Evolutionary conservation across 2,329 filamentous ascomycete species (phyloP).

Genomic region (Phialocephala sp.): DNA sequence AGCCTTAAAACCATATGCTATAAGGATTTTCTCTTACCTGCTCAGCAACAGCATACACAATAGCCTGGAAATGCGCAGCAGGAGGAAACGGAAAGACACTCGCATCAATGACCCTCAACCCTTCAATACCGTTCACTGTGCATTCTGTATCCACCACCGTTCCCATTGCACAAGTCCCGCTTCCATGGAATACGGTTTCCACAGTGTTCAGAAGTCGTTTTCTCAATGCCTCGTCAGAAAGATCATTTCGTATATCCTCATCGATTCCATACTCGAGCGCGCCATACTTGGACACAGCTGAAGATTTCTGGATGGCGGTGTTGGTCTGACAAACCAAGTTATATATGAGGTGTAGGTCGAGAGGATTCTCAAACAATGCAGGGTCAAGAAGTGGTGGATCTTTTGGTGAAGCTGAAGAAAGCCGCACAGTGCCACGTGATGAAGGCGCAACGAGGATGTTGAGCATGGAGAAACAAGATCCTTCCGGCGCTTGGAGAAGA

Average conservation of each 20-base stretch:
- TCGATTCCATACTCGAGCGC: constrained; percentile 17
- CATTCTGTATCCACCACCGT: constrained; percentile 35
- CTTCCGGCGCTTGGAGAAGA: not conserved
- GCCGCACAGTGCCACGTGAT: constrained; percentile 22
- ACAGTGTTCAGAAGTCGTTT: constrained; percentile 11
- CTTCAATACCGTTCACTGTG: constrained; percentile 19
- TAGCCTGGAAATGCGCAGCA: constrained; percentile 23
- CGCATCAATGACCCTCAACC: constrained; percentile 24
- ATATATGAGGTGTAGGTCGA: constrained; percentile 14
- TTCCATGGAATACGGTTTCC: constrained; percentile 21
- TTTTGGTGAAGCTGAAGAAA: constrained; percentile 17
- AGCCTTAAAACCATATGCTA: not conserved
- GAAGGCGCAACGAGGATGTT: constrained; percentile 18
- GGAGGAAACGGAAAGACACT: constrained; percentile 24
- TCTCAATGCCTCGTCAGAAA: constrained; percentile 15
- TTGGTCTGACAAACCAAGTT: not conserved
- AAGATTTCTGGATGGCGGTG: constrained; percentile 8
- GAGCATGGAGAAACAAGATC: constrained; percentile 9
- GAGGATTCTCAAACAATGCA: constrained; percentile 13
- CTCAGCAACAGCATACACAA: constrained; percentile 27
- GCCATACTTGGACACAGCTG: constrained; percentile 13
- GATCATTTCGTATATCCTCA: constrained; percentile 13
- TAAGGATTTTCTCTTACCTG: not conserved
- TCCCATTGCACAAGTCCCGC: constrained; percentile 33
- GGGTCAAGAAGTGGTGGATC: constrained; percentile 23